phyloP scores from a whole-genome alignment of 257 asterid species.

The Pogostemon cablin region DNA sequence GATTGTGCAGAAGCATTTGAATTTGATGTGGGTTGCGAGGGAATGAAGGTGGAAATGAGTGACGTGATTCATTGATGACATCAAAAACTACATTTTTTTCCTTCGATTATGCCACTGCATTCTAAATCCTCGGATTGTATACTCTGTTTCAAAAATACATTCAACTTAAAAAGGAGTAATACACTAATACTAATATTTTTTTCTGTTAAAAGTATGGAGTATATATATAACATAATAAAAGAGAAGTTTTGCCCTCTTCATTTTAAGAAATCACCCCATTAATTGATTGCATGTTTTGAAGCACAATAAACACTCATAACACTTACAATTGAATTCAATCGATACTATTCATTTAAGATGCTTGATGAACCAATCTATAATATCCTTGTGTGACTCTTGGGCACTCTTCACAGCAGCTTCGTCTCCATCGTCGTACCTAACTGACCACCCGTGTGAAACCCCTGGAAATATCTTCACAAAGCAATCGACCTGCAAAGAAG shows the following conservation, averaged over 20 bases:
- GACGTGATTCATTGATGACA: too few species aligned
- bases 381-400: slow-evolving; percentile 54
- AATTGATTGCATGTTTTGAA: background rate
- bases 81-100: too few species aligned
- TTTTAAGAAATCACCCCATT: background rate
- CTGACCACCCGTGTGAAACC: slow-evolving; percentile 62
- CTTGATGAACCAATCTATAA: slow-evolving; percentile 54
- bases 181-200: too few species aligned
- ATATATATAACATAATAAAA: too few species aligned
- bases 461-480: slow-evolving; percentile 66
- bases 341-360: slow-evolving; percentile 42
- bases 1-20: slow-evolving; percentile 45
- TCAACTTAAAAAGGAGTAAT: too few species aligned
- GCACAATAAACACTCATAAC: background rate
- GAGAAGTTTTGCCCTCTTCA: too few species aligned
- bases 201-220: too few species aligned
- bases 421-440: slow-evolving; percentile 60
- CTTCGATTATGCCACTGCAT: too few species aligned
- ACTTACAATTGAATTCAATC: background rate
- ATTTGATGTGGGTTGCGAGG: slow-evolving; percentile 27
- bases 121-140: too few species aligned
- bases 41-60: background rate
- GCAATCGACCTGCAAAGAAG: slow-evolving; percentile 46
- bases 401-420: slow-evolving; percentile 49
- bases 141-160: too few species aligned